These are phyloP conservation scores for Hydnum rufescens DNA, from an alignment of 768 basidiomycete species.

Conservation along the genomic window DNA sequence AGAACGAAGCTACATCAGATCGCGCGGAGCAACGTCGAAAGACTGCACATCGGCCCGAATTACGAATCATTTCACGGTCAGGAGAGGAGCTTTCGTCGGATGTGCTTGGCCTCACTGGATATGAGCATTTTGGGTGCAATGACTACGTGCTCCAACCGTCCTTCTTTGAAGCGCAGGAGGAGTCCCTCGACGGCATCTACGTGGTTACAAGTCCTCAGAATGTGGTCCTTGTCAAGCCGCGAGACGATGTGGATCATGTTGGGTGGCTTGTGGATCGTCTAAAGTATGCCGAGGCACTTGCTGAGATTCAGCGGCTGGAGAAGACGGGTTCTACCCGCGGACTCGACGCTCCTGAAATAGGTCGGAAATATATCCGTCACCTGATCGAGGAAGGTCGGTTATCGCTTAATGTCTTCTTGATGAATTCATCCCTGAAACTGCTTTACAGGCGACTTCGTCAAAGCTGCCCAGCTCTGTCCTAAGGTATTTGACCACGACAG, in stretches of 20 bases:
- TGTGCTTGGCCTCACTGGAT: constrained; percentile 58
- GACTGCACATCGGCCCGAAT: constrained; percentile 77
- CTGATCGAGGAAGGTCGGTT: constrained; percentile 57
- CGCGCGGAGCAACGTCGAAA: constrained; percentile 59
- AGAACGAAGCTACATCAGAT: constrained; percentile 49
- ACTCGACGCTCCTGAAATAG: constrained; percentile 48
- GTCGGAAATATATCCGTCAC: constrained; percentile 69
- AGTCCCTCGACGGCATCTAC: constrained; percentile 26
- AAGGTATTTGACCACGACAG: constrained; percentile 68
- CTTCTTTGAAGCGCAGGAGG: constrained; percentile 22
- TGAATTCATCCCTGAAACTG: not conserved
- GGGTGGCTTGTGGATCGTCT: constrained; percentile 76
- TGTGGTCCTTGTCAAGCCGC: constrained; percentile 64
- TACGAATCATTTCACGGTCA: constrained; percentile 71
- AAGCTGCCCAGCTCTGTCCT: constrained; percentile 65
- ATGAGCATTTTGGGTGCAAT: constrained; percentile 73
- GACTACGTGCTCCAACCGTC: constrained; percentile 46
- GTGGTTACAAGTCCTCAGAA: constrained; percentile 76
- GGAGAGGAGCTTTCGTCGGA: constrained; percentile 83
- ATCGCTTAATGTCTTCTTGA: not conserved
- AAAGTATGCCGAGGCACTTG: constrained; percentile 78
- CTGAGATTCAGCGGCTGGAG: constrained; percentile 53
- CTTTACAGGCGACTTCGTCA: constrained; percentile 37
- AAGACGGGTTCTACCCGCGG: constrained; percentile 20
- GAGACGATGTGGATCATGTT: constrained; percentile 81